Conservation (phyloP, 2,329 filamentous ascomycete genomes). For the Ceratocystis cacaofunesta region DNA sequence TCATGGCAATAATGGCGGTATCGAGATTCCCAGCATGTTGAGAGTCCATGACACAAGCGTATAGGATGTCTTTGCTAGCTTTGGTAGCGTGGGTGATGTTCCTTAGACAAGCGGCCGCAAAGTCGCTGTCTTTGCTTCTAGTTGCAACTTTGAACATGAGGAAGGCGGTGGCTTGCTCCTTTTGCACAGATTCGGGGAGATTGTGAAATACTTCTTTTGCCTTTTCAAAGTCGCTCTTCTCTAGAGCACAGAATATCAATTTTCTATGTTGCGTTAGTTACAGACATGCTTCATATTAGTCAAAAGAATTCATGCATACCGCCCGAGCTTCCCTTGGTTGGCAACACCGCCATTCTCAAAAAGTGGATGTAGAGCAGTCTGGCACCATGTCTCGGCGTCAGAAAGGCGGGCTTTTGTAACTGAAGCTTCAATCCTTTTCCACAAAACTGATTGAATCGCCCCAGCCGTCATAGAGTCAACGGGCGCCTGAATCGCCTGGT, state of each 20-base stretch:
- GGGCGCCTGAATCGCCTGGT: conserved; percentile 29
- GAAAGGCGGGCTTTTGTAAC: conserved; percentile 38
- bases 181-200: conserved; percentile 43
- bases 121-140: conserved; percentile 38
- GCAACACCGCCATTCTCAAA: conserved; percentile 50
- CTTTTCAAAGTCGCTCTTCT: conserved; percentile 35
- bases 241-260: conserved; percentile 53
- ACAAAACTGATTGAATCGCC: conserved; percentile 60
- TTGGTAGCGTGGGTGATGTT: conserved; percentile 41
- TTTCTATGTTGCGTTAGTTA: conserved; percentile 38
- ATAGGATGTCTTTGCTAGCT: conserved; percentile 44
- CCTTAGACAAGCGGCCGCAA: conserved; percentile 50
- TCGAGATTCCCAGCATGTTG: conserved; percentile 47
- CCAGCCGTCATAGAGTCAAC: conserved; percentile 48
- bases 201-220: conserved; percentile 41
- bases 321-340: conserved; percentile 54
- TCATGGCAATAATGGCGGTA: conserved; percentile 34
- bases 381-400: conserved; percentile 55
- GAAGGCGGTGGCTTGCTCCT: conserved; percentile 54
- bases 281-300: neutral
- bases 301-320: conserved; percentile 29
- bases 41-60: conserved; percentile 68
- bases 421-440: conserved; percentile 57
- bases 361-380: conserved; percentile 47
- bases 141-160: conserved; percentile 62